Conservation (phyloP, 306 rosid species). For the Pyrus bretschneideri region DNA sequence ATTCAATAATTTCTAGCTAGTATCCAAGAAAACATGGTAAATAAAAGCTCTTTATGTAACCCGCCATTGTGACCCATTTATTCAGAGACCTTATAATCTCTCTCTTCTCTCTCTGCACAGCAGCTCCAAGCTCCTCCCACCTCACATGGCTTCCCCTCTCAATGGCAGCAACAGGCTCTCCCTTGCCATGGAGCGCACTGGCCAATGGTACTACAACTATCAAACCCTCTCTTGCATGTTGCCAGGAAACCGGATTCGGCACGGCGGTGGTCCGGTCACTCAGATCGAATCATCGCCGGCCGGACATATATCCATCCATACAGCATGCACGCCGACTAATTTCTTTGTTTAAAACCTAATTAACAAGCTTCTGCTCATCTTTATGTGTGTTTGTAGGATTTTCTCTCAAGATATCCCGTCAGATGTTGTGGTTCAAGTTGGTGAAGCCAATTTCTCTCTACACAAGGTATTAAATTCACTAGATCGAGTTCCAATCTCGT, state of each 20-base stretch:
- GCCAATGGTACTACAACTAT: conserved; percentile 49
- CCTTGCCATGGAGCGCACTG: conserved; percentile 88
- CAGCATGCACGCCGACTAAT: background rate
- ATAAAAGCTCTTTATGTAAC: conserved; percentile 8
- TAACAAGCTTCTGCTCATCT: background rate
- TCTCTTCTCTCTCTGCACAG: background rate
- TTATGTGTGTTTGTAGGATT: conserved; percentile 36
- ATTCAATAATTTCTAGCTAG: background rate
- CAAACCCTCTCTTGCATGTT: background rate
- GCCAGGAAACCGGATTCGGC: background rate
- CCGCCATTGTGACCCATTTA: background rate
- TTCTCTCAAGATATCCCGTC: conserved; percentile 73
- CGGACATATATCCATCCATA: background rate
- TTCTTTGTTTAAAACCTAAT: background rate
- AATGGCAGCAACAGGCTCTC: conserved; percentile 38
- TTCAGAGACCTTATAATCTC: background rate
- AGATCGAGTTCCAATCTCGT: background rate
- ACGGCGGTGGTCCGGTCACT: background rate
- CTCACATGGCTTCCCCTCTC: conserved; percentile 41
- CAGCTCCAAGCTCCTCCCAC: background rate
- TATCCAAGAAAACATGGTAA: background rate
- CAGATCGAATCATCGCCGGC: background rate
- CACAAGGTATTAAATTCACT: conserved; percentile 54
- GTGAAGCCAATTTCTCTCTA: conserved; percentile 66
- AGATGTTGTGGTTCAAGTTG: conserved; percentile 59